Base-by-base conservation (phyloP, 208 protist genomes). In the Trypanosoma lewisi region DNA sequence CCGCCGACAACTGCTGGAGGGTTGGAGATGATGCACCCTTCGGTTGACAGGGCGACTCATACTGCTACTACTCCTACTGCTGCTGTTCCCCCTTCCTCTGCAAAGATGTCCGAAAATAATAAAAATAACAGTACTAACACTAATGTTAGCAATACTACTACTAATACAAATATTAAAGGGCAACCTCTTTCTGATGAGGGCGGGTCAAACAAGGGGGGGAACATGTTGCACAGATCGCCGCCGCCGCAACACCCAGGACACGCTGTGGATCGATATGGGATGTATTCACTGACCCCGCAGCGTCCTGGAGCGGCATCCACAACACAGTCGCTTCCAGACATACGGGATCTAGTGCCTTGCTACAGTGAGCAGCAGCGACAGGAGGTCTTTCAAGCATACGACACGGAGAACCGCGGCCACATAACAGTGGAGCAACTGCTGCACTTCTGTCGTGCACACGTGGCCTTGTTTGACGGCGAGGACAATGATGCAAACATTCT, bases 401-500 rank as follows among this genome's bases (percentile, higher is more conserved):
- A 78, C 37, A 50, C 14, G 19, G 31, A 75, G 5, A 47, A 49
- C 11, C 54, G 58, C 19, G 76, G 76, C 4, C 56, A 63, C 41
- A 63, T 82, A 1, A 63, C 58, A 54, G 50, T 28, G 0, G 42
- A 70, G 28, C 59, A 82, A 65, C 44, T 82, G 11, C 31, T 82
- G 0, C 61, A 74, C 71, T 82, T 82, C 52, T 77, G 70, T 34
- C 59, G 63, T 34, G 51, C 71, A 14, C 71, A 82, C 52, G 63
- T 65, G 27, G 71, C 76, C 0, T 65, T 75, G 34, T 67, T 61
- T 53, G 56, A 67, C 48, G 27, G 33, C 14, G 64, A 59, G 19
- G 30, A 67, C 2, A 72, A 36, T 53, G 76, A 77, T 27, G 42
- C 34, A 4, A 57, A 50, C 50, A 63, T 82, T 36, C 30, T 70